Conservation (phyloP, 768 basidiomycete genomes). For the Mycena vulgaris region DNA sequence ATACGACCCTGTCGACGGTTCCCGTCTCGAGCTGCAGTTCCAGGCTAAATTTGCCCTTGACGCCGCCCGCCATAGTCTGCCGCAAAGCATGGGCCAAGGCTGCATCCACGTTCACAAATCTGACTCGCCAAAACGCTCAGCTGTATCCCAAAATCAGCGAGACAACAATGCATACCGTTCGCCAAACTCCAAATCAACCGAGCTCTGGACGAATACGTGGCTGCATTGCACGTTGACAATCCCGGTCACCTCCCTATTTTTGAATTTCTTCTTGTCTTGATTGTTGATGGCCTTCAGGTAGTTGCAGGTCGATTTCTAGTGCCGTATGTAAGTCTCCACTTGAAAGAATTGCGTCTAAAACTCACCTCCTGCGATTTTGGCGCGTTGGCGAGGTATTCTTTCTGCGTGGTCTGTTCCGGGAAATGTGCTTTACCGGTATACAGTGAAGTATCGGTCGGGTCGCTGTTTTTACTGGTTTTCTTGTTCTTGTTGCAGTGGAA, state of each 20-base stretch:
- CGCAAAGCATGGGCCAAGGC: background rate
- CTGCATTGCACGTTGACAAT: slow-evolving; percentile 30
- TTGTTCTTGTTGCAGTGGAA: too few relatives aligned
- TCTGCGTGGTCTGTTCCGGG: slow-evolving; percentile 24
- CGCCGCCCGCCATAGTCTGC: slow-evolving; percentile 16
- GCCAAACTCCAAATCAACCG: slow-evolving; percentile 39
- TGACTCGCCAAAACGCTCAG: slow-evolving; percentile 13
- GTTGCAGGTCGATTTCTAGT: slow-evolving; percentile 44
- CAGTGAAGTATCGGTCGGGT: slow-evolving; percentile 18
- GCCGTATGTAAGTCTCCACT: background rate
- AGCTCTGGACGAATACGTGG: slow-evolving; percentile 37
- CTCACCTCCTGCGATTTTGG: background rate
- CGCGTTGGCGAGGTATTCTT: slow-evolving; percentile 25
- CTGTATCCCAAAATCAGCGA: background rate
- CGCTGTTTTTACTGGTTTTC: slow-evolving; percentile 31
- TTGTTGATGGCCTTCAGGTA: slow-evolving; percentile 42
- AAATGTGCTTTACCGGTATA: slow-evolving; percentile 32
- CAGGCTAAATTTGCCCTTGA: background rate
- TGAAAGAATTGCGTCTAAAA: background rate
- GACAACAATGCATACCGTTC: slow-evolving; percentile 27
- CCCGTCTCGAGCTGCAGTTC: background rate
- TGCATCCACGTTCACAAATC: slow-evolving; percentile 20
- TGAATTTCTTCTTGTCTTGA: slow-evolving; percentile 45
- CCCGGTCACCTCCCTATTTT: slow-evolving; percentile 27
- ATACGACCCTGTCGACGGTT: background rate